A percentile compares a stretch with the other conserved stretches of the same genome.
These are phyloP conservation scores for Panaeolus papilionaceus DNA, from an alignment of 768 basidiomycete species.

Conservation along the genomic window DNA sequence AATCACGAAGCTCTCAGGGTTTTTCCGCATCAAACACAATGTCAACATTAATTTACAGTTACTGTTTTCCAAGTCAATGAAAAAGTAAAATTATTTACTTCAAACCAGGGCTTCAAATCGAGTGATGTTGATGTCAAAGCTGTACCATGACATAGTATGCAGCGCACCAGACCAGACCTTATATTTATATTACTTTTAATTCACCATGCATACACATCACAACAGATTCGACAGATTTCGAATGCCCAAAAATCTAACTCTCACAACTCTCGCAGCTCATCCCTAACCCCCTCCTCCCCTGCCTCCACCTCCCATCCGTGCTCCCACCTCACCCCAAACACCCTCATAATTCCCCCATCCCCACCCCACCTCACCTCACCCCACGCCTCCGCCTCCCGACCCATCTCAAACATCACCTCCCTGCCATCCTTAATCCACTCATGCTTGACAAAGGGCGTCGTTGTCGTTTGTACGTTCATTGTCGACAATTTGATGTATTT, in stretches of 20 bases:
- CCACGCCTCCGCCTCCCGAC: slow-evolving; percentile 41
- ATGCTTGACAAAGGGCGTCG: slow-evolving; percentile 60
- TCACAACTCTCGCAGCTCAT: slow-evolving; percentile 3
- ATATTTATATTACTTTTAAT: too few species aligned
- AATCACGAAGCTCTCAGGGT: too few species aligned
- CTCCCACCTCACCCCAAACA: neutral
- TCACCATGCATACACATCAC: too few species aligned
- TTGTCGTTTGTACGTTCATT: slow-evolving; percentile 55
- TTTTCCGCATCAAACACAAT: too few species aligned
- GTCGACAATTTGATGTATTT: slow-evolving; percentile 66
- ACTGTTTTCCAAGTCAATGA: too few species aligned
- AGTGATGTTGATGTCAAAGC: too few species aligned
- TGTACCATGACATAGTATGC: too few species aligned
- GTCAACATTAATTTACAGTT: too few species aligned
- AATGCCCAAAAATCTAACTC: neutral
- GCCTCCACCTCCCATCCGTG: slow-evolving; percentile 6
- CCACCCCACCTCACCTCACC: slow-evolving; percentile 36
- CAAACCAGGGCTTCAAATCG: too few species aligned
- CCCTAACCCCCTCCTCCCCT: neutral
- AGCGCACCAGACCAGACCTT: too few species aligned
- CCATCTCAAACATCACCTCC: slow-evolving; percentile 71
- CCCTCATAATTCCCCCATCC: slow-evolving; percentile 20
- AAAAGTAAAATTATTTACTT: too few species aligned
- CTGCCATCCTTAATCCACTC: slow-evolving; percentile 66
- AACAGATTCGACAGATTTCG: too few species aligned